Evolutionary conservation across 2,329 filamentous ascomycete species (phyloP), one percentile per base, ranked within the genome.

Genomic region (Nigrograna mackinnonii): DNA sequence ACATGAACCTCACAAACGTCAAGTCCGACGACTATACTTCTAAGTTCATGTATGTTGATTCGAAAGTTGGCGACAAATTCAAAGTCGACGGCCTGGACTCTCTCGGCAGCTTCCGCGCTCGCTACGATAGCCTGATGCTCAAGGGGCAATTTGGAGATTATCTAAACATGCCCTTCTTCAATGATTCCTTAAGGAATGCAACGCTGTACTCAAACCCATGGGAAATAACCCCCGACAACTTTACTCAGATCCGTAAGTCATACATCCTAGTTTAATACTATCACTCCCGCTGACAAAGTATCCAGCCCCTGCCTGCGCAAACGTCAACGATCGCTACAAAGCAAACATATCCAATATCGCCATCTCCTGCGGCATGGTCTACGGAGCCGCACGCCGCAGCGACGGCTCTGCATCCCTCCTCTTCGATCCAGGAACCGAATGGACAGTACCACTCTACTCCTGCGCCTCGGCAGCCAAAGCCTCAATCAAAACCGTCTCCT

Each of bases 401-500:
- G 71, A 75, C 36, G 62, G 56, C 1, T 64, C 61, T 1, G 50
- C 55, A 4, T 54, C 60, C 3, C 47, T 72, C 2, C 47, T 73
- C 2, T 69, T 70, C 18, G 70, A 76, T 19, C 61, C 66, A 5
- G 66, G 66, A 4, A 70, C 70, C 12, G 47, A 57, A 24, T 79
- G 74, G 74, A 66, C 67, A 1, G 54, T 67, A 4, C 67, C 72
- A 0, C 42, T 78, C 0, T 76, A 77, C 43, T 60, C 64, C 0
- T 79, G 76, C 46, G 72, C 73, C 2, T 68, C 66, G 0, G 55
- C 70, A 0, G 47, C 70, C 3, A 69, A 69, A 36, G 74, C 75
- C 3, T 68, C 62, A n/a, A n/a, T n/a, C n/a, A n/a, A n/a, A n/a
- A n/a, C n/a, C n/a, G n/a, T n/a, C n/a, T n/a, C n/a, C n/a, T n/a